Base-by-base conservation (phyloP, 257 asterid species). In the Nicotiana tabacum region DNA sequence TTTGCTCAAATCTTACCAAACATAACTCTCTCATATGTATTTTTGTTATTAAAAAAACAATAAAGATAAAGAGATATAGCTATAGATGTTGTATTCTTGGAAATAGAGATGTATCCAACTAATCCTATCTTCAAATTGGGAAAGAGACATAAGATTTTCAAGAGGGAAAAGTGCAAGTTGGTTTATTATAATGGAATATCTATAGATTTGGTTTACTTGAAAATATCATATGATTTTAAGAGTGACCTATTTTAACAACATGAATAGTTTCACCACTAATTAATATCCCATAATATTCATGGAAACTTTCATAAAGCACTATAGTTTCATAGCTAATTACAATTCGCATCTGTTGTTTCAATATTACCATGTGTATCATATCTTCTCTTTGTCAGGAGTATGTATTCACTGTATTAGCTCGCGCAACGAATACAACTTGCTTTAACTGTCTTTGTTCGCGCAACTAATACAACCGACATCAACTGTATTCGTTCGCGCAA, bases 71-170 rank as follows among this genome's bases (percentile, higher is more conserved):
- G 17, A 72, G 60, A 46, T 72, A 11, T 46, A 57, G 11, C 58
- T 21, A 39, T 39, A 39, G 46, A 39, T 43, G 11, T n/a, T 70
- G 33, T 35, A 2, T 70, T 70, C 58, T 69, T 69, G 56, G 57
- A 69, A 69, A 39, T 69, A 69, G 33, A 39, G n/a, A 39, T 69
- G 33, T 72, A 21, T 72, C 78, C 78, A 72, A 72, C 78, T 72
- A 46, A 69, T 72, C 24, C 78, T n/a, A 70, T 70, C 35, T 70
- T 39, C 35, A 8, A 5, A 11, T 70, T 43, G 56, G n/a, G 58
- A 70, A 70, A 70, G 58, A 70, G 78, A 69, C 32, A 18, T 68
- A 12, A 9, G 17, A 17, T 18, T 9, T 37, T 69, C 18, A 18
- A 39, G 57, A 37, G 18, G 18, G 57, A 69, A 10, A 69, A 39